Conservation (phyloP, 129 eudicot species). For the Flaveria brownii region DNA sequence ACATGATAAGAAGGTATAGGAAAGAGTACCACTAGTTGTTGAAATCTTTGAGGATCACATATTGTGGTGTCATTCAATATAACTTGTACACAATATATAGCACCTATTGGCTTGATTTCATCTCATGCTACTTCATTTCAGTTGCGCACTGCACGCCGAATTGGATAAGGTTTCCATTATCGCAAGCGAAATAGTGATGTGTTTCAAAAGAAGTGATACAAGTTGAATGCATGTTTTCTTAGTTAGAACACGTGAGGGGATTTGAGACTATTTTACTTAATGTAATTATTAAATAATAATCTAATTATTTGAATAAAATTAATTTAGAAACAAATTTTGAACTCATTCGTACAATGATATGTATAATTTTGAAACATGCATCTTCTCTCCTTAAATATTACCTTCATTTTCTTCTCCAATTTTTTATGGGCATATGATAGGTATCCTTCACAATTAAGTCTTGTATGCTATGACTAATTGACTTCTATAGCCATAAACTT, state of each 20-base stretch:
- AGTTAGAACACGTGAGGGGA: too few relatives aligned
- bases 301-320: background rate
- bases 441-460: background rate
- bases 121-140: background rate
- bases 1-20: background rate
- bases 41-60: background rate
- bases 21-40: background rate
- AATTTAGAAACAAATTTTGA: too few relatives aligned
- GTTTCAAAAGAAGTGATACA: too few relatives aligned
- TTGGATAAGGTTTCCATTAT: too few relatives aligned
- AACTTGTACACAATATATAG: background rate
- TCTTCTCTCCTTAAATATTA: background rate
- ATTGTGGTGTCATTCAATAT: slow-evolving; percentile 1
- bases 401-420: background rate
- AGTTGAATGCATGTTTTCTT: too few relatives aligned
- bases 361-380: background rate
- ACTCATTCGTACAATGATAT: too few relatives aligned
- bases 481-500: slow-evolving; percentile 16
- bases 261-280: too few relatives aligned
- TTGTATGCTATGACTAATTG: background rate
- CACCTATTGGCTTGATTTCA: background rate
- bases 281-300: background rate
- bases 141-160: background rate
- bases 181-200: too few relatives aligned
- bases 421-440: background rate